Base-by-base conservation (phyloP, 495 filamentous ascomycete genomes). In the Neurospora sp. region DNA sequence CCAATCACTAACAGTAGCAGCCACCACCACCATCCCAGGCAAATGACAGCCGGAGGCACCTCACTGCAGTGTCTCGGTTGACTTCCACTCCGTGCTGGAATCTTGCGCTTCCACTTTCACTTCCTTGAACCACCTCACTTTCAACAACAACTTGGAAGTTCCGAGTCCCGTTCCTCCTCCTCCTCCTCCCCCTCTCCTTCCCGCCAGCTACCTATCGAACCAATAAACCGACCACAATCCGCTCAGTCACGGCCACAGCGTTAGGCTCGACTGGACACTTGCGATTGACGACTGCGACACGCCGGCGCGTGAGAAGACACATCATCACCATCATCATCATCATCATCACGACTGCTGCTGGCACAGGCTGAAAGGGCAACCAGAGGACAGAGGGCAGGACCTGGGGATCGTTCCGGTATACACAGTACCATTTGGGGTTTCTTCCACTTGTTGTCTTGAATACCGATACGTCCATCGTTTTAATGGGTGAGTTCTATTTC, bases 141-240 rank as follows among this genome's bases (percentile, higher is more conserved):
- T n/a, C 70, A 45, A 59, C 70, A 45, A 59, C 70, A 65, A 22
- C 70, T 65, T 59, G 42, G 18, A 41, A n/a, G 27, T 71, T 71
- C 5, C 27, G 18, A 39, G 35, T 40, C 44, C 53, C 53, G 42
- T 38, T 39, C 70, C 44, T 65, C 4, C 35, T 71, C 39, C n/a
- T n/a, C n/a, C 53, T 40, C 22, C 38, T 59, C 40, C 7, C 14
- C 38, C 7, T 0, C 38, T 68, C 70, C 40, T 38, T 12, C 44
- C 42, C 70, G 35, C 35, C 42, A 71, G n/a, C 6, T 61, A 27
- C 22, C 22, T 27, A 31, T 65, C 53, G 3, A 14, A 59, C 20
- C 14, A 16, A 16, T 5, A 8, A 61, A 18, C 53, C 27, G 14
- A 65, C 53, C 0, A 65, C 53, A 37, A 65, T 14, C 53, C 14